phyloP scores from a whole-genome alignment of 495 filamentous ascomycete species.

The Penicillium diatomitis region DNA sequence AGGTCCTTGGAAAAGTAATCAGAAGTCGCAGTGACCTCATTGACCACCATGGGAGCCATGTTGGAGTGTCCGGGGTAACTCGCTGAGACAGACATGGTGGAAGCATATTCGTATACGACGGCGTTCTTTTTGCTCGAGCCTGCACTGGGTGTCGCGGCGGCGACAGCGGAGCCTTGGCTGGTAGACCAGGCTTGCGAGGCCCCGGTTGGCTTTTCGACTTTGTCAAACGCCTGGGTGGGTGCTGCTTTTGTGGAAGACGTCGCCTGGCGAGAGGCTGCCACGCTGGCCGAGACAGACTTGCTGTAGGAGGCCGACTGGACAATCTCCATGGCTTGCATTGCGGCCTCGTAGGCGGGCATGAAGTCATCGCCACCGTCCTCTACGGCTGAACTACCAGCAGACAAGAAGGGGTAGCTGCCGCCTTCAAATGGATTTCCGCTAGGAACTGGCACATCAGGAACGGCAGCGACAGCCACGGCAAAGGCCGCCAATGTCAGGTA shows the following conservation, averaged over 20 bases:
- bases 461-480: slow-evolving; percentile 15
- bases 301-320: slow-evolving; percentile 1
- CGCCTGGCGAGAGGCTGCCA: not conserved
- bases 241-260: not conserved
- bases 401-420: slow-evolving; percentile 13
- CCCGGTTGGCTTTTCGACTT: too few relatives aligned
- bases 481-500: slow-evolving; percentile 18
- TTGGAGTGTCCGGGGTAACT: not conserved
- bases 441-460: slow-evolving; percentile 9
- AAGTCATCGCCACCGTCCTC: slow-evolving; percentile 11
- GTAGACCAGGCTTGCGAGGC: too few relatives aligned
- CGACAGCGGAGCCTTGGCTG: too few relatives aligned
- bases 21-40: not conserved
- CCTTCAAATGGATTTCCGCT: slow-evolving; percentile 5
- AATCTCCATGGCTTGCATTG: slow-evolving; percentile 10
- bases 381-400: slow-evolving; percentile 1
- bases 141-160: not conserved
- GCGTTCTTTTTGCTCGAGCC: not conserved
- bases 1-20: not conserved
- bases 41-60: not conserved
- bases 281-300: not conserved
- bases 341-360: slow-evolving; percentile 7
- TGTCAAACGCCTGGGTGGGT: too few relatives aligned
- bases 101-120: not conserved
- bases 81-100: not conserved